Base-by-base conservation (phyloP, 2,329 filamentous ascomycete genomes). In the Colletotrichum truncatum region DNA sequence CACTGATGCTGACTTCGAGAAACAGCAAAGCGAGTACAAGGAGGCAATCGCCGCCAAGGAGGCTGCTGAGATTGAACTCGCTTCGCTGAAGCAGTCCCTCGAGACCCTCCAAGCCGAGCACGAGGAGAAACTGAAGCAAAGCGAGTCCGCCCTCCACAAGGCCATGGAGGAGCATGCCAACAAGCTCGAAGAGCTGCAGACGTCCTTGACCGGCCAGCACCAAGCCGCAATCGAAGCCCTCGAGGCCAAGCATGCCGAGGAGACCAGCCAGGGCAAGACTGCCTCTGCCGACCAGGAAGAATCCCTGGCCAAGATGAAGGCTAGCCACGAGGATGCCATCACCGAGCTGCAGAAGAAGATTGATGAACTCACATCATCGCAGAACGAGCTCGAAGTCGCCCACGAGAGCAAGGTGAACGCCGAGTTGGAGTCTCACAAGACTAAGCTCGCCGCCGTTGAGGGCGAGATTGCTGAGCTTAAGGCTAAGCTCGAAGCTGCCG, bases 311-410 rank as follows among this genome's bases (percentile, higher is more conserved):
- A 84, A 86, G 9, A 76, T 89, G 48, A 85, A 83, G 70, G 70
- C 80, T 4, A 76, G 76, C 49, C 85, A 89, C 67, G 84, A 88
- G 58, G 71, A 78, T 10, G 75, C 78, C 4, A 70, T 82, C 28
- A 79, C 78, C 23, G 82, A 83, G 18, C 75, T 90, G 46, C 83
- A 89, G 74, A 82, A 79, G 71, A 84, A 86, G 74, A 79, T 90
- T 30, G 82, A 87, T 18, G 82, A 85, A 39, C 73, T 89, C 55
- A 79, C 79, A 1, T 78, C 81, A 2, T 82, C 83, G 2, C 83
- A 83, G 53, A 74, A 75, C n/a, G 75, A 77, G 4, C 71, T 85
- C 6, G 81, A 84, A 71, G 75, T 77, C 23, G 79, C 81, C 11
- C 82, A 80, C 69, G 78, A 81, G 53, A 77, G 80, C 38, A 82